Evolutionary conservation across 768 basidiomycete species (phyloP), one percentile per base, ranked within the genome.

Genomic region (Myochromella boudieri): DNA sequence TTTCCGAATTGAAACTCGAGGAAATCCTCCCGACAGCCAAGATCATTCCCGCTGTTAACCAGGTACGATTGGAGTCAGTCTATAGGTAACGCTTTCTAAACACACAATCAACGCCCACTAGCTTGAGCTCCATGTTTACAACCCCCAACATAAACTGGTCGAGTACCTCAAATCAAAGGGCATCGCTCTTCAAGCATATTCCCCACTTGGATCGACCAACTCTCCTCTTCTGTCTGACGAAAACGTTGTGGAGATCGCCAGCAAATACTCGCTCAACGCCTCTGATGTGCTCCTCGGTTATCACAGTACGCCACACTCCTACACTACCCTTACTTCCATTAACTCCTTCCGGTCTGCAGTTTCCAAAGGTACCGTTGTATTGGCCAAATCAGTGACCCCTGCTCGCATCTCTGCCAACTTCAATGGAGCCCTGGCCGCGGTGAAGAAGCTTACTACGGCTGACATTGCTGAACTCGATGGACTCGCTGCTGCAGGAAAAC

Each of bases 341-440:
- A 22, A 51, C 33, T 52, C 24, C 15, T 43, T 43, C 43, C 44
- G 11, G 49, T 55, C 29, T 42, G 15, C 57, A 84, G 84, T 87
- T 42, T 71, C 76, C 10, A 85, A 87, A 59, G 80, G 75, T 28
- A 70, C 82, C 33, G 74, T 88, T 28, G 72, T 77, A 22, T 76
- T 95, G 27, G 81, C 91, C 1, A 92, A 91, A 67, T 89, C 87
- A 5, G 85, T 92, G 28, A 92, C 78, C 1, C 77, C 80, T 22
- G 61, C 74, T 26, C 81, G 90, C 44, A 88, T 92, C 62, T 67
- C 72, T 15, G 65, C 76, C 2, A 87, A 86, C 61, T 59, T 81
- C 41, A 65, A 61, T 9, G 84, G 84, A 21, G 65, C 82, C 14
- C 37, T 80, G 18, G 58, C 59, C 21, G 82, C 78, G 3, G 58